These are phyloP conservation scores for Potentilla sterilis DNA, from an alignment of 306 rosid species.

Conservation along the genomic window DNA sequence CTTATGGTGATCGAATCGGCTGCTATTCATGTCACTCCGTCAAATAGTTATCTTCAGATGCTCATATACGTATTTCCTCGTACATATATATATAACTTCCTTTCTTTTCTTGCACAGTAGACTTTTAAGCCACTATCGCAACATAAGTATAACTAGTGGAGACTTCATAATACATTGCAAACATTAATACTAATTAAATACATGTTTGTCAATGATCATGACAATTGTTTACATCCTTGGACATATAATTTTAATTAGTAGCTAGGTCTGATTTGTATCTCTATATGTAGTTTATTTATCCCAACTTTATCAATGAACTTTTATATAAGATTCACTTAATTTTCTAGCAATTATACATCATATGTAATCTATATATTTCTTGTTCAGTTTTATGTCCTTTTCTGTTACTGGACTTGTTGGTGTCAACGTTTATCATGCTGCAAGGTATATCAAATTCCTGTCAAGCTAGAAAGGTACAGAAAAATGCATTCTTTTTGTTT, in stretches of 20 bases:
- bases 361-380: not conserved
- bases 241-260: not conserved
- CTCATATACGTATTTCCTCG: too few relatives aligned
- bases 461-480: constrained; percentile 15
- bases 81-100: too few relatives aligned
- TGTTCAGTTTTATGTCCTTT: constrained; percentile 8
- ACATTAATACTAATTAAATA: too few relatives aligned
- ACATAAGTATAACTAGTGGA: too few relatives aligned
- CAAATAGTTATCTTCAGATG: too few relatives aligned
- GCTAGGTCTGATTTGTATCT: not conserved
- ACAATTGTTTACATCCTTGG: not conserved
- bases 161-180: too few relatives aligned
- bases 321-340: constrained; percentile 14
- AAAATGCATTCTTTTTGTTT: not conserved
- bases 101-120: too few relatives aligned
- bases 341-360: not conserved
- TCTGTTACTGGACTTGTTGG: constrained; percentile 33
- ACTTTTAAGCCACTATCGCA: too few relatives aligned
- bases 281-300: constrained; percentile 30
- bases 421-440: constrained; percentile 37
- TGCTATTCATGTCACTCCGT: too few relatives aligned
- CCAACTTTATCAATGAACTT: constrained; percentile 42
- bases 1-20: too few relatives aligned
- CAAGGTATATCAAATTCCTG: constrained; percentile 28
- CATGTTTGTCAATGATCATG: not conserved